Conservation (phyloP, 306 rosid genomes). For the Vigna nakashimae region DNA sequence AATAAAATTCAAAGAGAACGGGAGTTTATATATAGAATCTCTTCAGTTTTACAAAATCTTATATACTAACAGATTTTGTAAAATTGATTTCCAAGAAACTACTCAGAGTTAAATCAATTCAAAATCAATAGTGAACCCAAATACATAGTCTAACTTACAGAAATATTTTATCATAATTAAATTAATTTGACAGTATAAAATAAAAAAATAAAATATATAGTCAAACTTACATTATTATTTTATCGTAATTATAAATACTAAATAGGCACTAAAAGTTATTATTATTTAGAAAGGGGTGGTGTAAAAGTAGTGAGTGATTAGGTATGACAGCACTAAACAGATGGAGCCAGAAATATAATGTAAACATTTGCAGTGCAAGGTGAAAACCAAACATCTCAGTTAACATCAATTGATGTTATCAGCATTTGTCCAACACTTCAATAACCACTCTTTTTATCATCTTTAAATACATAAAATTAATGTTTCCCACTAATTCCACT, state of each 20-base stretch:
- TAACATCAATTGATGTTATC: neutral
- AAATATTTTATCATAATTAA: too few relatives aligned
- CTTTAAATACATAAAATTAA: neutral
- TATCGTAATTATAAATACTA: neutral
- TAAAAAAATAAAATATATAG: neutral
- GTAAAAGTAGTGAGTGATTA: neutral
- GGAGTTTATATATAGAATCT: too few relatives aligned
- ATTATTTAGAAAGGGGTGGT: too few relatives aligned
- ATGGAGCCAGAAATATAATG: neutral
- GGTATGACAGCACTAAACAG: slow-evolving; percentile 20
- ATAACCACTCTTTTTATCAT: neutral
- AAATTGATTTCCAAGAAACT: too few relatives aligned
- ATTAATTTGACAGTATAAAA: neutral
- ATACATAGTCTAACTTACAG: too few relatives aligned
- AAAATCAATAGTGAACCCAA: too few relatives aligned
- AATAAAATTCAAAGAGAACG: too few relatives aligned
- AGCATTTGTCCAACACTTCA: slow-evolving; percentile 7
- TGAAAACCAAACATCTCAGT: neutral
- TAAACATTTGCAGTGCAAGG: neutral
- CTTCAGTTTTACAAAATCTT: too few relatives aligned
- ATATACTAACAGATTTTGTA: too few relatives aligned
- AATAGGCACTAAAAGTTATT: neutral
- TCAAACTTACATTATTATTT: neutral
- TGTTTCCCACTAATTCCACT: too few relatives aligned
- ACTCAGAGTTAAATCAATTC: too few relatives aligned